phyloP scores from a whole-genome alignment of 169 alveolate genomes.

The Cystoisospora suis region DNA sequence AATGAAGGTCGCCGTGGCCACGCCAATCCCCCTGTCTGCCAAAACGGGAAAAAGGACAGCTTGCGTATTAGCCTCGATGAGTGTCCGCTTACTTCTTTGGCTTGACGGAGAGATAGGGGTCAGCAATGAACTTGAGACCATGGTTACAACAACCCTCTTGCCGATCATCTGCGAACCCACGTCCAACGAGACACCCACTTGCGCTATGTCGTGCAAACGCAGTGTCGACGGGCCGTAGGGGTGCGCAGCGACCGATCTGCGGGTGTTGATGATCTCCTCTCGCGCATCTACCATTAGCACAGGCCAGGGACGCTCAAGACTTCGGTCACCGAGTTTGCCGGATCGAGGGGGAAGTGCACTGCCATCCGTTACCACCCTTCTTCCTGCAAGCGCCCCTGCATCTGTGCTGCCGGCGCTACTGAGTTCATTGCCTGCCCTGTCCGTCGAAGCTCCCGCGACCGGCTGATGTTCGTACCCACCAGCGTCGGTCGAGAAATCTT shows the following conservation, averaged over 20 bases:
- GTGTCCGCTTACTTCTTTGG: neutral
- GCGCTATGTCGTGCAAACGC: neutral
- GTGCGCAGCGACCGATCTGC: constrained; percentile 2
- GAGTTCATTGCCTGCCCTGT: too few relatives aligned
- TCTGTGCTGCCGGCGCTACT: neutral
- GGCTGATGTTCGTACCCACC: too few relatives aligned
- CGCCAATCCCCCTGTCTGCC: neutral
- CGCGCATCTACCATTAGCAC: constrained; percentile 2
- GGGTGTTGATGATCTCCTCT: neutral
- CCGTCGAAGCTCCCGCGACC: neutral
- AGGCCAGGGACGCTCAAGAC: too few relatives aligned
- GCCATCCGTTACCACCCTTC: too few relatives aligned
- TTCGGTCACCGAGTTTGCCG: too few relatives aligned
- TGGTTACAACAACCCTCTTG: neutral
- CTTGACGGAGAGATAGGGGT: neutral
- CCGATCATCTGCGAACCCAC: neutral
- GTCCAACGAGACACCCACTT: neutral
- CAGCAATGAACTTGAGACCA: neutral
- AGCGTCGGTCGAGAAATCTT: neutral
- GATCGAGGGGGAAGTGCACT: too few relatives aligned
- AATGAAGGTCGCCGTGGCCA: neutral
- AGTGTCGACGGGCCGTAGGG: neutral
- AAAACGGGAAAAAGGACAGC: neutral
- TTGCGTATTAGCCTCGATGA: neutral
- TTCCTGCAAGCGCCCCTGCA: neutral